Base-by-base conservation (phyloP, 495 filamentous ascomycete genomes). In the Astrocystis sublimbata region DNA sequence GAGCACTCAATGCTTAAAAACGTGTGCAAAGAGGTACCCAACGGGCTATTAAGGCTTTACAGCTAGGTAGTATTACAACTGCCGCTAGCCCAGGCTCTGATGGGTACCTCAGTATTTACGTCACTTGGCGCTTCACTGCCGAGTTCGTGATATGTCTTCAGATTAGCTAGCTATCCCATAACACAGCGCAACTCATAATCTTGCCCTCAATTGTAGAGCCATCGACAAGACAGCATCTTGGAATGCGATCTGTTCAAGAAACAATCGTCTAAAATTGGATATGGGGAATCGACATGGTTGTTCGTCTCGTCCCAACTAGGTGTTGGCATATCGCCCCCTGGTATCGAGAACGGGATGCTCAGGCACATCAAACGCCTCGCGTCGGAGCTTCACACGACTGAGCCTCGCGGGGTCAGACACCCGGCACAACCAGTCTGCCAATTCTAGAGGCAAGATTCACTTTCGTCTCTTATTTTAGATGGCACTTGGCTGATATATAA, bases 361-460 rank as follows among this genome's bases (percentile, higher is more conserved):
- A 13, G 17, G 54, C 28, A 57, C 40, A 57, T 57, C 54, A 57
- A 57, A 57, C 54, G 13, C 54, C 43, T 15, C 15, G 28, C 40
- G 54, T 57, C 54, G 28, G 54, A 57, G 40, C 38, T 41, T 57
- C 54, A 57, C 40, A 41, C 54, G 40, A 56, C 54, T 57, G 54
- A 45, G 54, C 54, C 54, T 57, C 54, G 40, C 54, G 54, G 54
- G 28, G n/a, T 45, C 40, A 43, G n/a, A 10, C 31, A 45, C 54
- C 54, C 54, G 54, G 54, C 15, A 21, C 19, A 28, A 19, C 7
- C 1, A 42, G 19, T 8, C 19, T 12, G 21, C 10, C 36, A 36
- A 24, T 17, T 56, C 52, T 56, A 42, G 36, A 42, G 12, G 52
- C 15, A 17, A 26, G 23, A 30, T 31, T n/a, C 19, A 10, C 12